A percentile compares a stretch with the other conserved stretches of the same genome.
Evolutionary conservation across 2,329 filamentous ascomycete species (phyloP).

Genomic region (Neocucurbitaria cava): DNA sequence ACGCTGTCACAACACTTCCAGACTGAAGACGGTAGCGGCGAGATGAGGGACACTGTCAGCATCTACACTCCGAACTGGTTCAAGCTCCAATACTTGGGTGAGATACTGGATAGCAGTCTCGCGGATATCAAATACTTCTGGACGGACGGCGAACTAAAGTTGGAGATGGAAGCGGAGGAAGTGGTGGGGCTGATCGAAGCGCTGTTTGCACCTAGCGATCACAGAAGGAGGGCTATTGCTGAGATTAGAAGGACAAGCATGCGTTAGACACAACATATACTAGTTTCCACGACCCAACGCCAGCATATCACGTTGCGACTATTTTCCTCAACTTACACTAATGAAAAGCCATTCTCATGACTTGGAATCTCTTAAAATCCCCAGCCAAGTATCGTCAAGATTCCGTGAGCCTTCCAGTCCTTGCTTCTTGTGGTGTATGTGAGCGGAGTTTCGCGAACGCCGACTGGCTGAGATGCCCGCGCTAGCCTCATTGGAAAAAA

Average conservation of each 20-base stretch:
- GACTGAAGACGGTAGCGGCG: slow-evolving; percentile 50
- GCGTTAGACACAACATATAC: slow-evolving; percentile 23
- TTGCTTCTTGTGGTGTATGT: neutral
- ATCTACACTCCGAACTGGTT: slow-evolving; percentile 70
- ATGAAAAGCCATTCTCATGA: neutral
- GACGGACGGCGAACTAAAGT: slow-evolving; percentile 67
- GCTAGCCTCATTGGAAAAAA: slow-evolving; percentile 40
- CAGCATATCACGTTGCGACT: neutral
- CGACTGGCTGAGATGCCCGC: slow-evolving; percentile 28
- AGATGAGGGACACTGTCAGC: slow-evolving; percentile 62
- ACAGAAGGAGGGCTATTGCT: slow-evolving; percentile 63
- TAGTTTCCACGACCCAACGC: neutral
- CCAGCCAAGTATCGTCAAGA: neutral
- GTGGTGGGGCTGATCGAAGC: slow-evolving; percentile 69
- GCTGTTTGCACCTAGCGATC: slow-evolving; percentile 68
- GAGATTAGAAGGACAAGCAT: slow-evolving; percentile 56
- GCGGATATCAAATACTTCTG: slow-evolving; percentile 72
- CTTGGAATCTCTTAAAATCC: neutral
- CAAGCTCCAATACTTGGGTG: slow-evolving; percentile 69
- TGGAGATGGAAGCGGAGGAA: slow-evolving; percentile 68
- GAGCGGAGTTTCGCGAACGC: slow-evolving; percentile 27
- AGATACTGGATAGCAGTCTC: slow-evolving; percentile 68
- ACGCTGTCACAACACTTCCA: slow-evolving; percentile 65
- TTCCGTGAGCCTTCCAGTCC: neutral
- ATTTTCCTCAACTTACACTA: no score